These are phyloP conservation scores for Fraxinus dipetala DNA, from an alignment of 305 asterid genomes.

Conservation along the genomic window DNA sequence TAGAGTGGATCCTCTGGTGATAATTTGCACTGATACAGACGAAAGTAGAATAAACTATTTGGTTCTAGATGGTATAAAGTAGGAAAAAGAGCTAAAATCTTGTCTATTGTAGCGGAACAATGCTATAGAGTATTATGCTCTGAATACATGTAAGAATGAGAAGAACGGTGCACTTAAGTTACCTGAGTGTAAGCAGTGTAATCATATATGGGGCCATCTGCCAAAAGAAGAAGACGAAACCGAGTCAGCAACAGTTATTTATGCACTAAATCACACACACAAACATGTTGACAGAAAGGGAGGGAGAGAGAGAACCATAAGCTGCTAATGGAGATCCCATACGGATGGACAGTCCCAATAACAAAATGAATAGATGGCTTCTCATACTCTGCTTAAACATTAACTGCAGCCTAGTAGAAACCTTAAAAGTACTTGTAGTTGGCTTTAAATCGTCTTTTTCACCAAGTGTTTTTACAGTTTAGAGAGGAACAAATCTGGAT, in stretches of 20 bases:
- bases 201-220: conserved; percentile 30
- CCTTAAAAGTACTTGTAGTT: not conserved
- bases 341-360: conserved; percentile 19
- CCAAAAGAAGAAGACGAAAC: not conserved
- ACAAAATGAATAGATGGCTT: conserved; percentile 1
- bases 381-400: conserved; percentile 17
- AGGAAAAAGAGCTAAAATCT: not conserved
- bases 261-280: not conserved
- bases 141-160: not conserved
- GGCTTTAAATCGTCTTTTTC: not conserved
- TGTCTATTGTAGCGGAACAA: not conserved
- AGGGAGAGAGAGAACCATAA: conserved; percentile 9
- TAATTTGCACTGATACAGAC: conserved; percentile 37
- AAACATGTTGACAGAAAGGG: not conserved
- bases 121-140: not conserved
- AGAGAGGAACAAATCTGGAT: not conserved
- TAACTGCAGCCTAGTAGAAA: not conserved
- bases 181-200: conserved; percentile 33
- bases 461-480: not conserved
- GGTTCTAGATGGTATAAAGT: not conserved
- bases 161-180: not conserved
- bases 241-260: not conserved
- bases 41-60: not conserved
- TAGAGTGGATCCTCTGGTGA: conserved; percentile 42
- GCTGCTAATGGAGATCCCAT: conserved; percentile 26